Conservation (phyloP, 2,329 filamentous ascomycete species). For the Microcera coccophila region DNA sequence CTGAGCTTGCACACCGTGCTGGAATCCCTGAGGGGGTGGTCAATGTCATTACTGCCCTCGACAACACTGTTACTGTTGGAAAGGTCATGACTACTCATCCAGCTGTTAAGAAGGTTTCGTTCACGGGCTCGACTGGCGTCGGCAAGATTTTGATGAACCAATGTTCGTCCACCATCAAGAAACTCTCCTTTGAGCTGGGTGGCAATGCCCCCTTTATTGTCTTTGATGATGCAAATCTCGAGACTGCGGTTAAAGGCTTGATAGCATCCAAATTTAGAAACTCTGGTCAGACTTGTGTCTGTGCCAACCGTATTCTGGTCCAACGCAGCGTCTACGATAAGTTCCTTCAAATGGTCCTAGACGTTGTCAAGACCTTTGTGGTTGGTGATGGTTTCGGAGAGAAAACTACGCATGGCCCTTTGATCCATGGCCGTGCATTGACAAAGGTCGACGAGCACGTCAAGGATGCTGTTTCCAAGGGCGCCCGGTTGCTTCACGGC, state of each 20-base stretch:
- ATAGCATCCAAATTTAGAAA: constrained; percentile 67
- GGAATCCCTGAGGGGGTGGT: constrained; percentile 84
- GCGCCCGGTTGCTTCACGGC: constrained; percentile 55
- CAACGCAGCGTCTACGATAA: constrained; percentile 57
- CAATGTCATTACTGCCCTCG: constrained; percentile 73
- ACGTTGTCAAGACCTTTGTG: constrained; percentile 54
- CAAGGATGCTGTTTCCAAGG: constrained; percentile 58
- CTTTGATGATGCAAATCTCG: constrained; percentile 71
- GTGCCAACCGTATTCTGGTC: constrained; percentile 58
- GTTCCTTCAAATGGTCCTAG: constrained; percentile 47
- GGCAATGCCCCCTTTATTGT: constrained; percentile 75
- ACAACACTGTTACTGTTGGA: constrained; percentile 76
- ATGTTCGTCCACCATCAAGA: constrained; percentile 65
- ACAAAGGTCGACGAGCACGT: constrained; percentile 60
- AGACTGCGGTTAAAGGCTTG: constrained; percentile 61
- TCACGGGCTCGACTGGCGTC: constrained; percentile 58
- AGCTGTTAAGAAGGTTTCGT: constrained; percentile 64
- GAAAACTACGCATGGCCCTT: constrained; percentile 56
- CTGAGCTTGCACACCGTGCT: constrained; percentile 76
- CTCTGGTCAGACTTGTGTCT: constrained; percentile 69
- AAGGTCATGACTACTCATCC: constrained; percentile 42
- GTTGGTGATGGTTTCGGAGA: constrained; percentile 54
- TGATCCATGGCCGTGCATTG: constrained; percentile 63
- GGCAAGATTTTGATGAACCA: constrained; percentile 62
- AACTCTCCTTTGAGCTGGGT: constrained; percentile 69